A percentile compares a stretch with the other conserved stretches of the same genome.
These are phyloP conservation scores for Davidsoniella virescens DNA, from an alignment of 2,329 filamentous ascomycete species.

Conservation along the genomic window DNA sequence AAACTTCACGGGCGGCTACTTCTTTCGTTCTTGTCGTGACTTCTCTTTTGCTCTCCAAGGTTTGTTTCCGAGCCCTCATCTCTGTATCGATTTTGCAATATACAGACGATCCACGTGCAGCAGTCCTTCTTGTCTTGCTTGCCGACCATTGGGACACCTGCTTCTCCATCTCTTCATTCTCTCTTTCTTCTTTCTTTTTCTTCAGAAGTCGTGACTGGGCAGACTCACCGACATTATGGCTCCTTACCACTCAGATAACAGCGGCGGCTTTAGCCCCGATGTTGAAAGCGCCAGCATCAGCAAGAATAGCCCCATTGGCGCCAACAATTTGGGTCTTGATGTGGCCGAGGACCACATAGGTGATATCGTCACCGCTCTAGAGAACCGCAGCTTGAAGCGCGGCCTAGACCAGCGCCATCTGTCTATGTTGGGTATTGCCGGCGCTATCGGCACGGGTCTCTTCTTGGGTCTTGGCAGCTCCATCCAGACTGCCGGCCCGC, in stretches of 20 bases:
- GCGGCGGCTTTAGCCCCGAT: not conserved
- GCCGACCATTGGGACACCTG: not conserved
- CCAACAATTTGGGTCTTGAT: slow-evolving; percentile 8
- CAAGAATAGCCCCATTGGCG: not conserved
- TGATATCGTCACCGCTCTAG: slow-evolving; percentile 31
- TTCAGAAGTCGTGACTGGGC: too few relatives aligned
- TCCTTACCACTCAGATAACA: not conserved
- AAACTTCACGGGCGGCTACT: not conserved
- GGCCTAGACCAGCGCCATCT: slow-evolving; percentile 34
- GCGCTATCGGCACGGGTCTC: slow-evolving; percentile 43
- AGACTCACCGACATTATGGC: too few relatives aligned
- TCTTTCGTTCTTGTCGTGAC: slow-evolving; percentile 1
- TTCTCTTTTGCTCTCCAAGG: slow-evolving; percentile 6
- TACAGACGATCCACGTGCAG: slow-evolving; percentile 9
- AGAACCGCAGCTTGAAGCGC: slow-evolving; percentile 32
- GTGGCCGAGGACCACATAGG: slow-evolving; percentile 18
- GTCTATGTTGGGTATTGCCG: slow-evolving; percentile 46
- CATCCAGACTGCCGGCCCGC: slow-evolving; percentile 32
- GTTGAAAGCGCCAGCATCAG: slow-evolving; percentile 3
- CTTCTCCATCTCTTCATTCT: not conserved
- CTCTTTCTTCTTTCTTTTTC: not conserved
- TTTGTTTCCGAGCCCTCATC: not conserved
- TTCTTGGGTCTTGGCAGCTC: slow-evolving; percentile 42
- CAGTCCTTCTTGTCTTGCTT: not conserved
- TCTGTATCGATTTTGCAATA: slow-evolving; percentile 13